These are phyloP conservation scores for Eruca vesicaria DNA, from an alignment of 441 rosid genomes.

Conservation along the genomic window DNA sequence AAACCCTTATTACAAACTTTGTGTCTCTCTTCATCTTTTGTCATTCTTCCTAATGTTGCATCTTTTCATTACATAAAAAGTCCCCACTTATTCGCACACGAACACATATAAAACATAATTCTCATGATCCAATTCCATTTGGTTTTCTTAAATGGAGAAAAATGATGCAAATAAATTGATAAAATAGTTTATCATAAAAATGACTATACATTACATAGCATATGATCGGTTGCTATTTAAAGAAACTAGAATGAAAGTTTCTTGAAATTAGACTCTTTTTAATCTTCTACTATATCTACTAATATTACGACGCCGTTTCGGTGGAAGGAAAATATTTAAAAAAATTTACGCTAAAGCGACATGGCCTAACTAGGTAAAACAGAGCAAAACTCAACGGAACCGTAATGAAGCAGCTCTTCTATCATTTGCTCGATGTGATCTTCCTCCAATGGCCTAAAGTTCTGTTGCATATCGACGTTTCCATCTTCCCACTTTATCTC, in stretches of 20 bases:
- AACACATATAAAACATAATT: constrained; percentile 4
- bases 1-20: background rate
- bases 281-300: background rate
- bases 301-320: background rate
- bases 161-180: too few relatives aligned
- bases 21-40: background rate
- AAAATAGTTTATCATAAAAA: background rate
- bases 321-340: background rate
- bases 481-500: constrained; percentile 37
- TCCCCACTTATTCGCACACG: constrained; percentile 31
- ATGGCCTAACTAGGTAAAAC: constrained; percentile 37
- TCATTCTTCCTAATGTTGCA: constrained; percentile 19
- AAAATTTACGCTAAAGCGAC: constrained; percentile 18
- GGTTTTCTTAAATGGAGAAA: too few relatives aligned
- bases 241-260: constrained; percentile 30
- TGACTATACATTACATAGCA: constrained; percentile 26
- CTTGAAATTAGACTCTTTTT: background rate
- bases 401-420: constrained; percentile 75
- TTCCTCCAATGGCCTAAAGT: constrained; percentile 66
- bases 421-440: constrained; percentile 97
- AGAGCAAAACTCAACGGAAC: constrained; percentile 80
- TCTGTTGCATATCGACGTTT: constrained; percentile 36
- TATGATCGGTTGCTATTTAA: constrained; percentile 29
- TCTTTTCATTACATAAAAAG: constrained; percentile 24
- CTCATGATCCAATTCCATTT: background rate